Conservation (phyloP, 2,329 filamentous ascomycete genomes). For the Epicoccum nigrum region DNA sequence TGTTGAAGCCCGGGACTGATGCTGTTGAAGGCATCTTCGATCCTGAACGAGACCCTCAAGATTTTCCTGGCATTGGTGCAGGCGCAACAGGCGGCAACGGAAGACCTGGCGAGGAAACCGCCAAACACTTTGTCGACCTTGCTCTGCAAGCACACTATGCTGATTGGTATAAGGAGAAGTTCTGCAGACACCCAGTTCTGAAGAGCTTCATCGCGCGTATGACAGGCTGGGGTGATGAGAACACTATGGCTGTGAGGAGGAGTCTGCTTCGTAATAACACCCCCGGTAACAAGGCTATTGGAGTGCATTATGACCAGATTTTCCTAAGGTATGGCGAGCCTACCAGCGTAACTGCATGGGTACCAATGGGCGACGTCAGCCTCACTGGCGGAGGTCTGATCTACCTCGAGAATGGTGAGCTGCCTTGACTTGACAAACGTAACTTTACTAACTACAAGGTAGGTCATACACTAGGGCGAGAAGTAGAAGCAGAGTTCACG, state of each 20-base stretch:
- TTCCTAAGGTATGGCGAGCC: conserved; percentile 63
- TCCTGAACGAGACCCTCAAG: conserved; percentile 46
- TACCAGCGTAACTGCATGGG: conserved; percentile 63
- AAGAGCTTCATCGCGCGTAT: conserved; percentile 58
- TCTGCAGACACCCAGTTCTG: conserved; percentile 61
- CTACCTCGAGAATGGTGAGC: conserved; percentile 59
- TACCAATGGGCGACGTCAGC: conserved; percentile 61
- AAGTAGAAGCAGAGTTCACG: conserved; percentile 59
- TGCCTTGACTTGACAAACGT: not conserved
- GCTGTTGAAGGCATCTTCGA: conserved; percentile 63
- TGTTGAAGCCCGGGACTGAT: conserved; percentile 60
- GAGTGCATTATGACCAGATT: conserved; percentile 67
- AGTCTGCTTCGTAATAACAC: conserved; percentile 64
- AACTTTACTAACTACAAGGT: not conserved
- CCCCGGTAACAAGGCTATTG: conserved; percentile 62
- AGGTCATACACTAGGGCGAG: conserved; percentile 55
- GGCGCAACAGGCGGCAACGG: conserved; percentile 55
- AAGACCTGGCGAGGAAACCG: conserved; percentile 51
- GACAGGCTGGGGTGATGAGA: conserved; percentile 59
- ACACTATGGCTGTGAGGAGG: conserved; percentile 55
- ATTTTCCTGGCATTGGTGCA: conserved; percentile 62
- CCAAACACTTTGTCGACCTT: conserved; percentile 55
- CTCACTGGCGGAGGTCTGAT: conserved; percentile 64
- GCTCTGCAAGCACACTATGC: conserved; percentile 60
- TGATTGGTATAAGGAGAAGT: conserved; percentile 55